Evolutionary conservation across 2,329 filamentous ascomycete genomes (phyloP), one percentile per base, ranked within the genome.

Genomic region (Aspergillus sp.): DNA sequence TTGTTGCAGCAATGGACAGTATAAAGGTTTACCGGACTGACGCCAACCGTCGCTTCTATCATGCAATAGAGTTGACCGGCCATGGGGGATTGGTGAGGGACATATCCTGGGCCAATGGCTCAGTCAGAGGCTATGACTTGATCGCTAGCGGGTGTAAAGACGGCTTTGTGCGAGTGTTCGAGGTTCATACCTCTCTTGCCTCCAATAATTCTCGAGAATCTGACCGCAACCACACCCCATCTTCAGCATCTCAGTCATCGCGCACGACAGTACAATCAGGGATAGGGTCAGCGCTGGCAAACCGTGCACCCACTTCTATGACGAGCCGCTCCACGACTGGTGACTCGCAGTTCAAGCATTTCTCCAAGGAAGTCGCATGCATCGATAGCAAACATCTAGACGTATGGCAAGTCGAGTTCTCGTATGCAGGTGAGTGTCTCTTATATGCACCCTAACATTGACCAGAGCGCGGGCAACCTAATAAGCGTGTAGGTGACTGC

Each of bases 71-170:
- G 72, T 81, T 98, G 17, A 82, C 83, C 31, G 88, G 88, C 1
- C 91, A 97, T 69, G 84, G 86, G 7, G 88, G 89, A 0, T 83
- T 98, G 45, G 91, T 97, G 7, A 85, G 94, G 52, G 93, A 97
- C 74, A 86, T 97, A 1, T 89, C 92, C 2, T 99, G 95, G 95
- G 92, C 94, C 1, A 91, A 93, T 52, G 94, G 93, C 13, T 96
- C 93, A 66, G 92, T 96, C 70, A 83, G 93, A 45, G 94, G 94
- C 1, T 94, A 92, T 74, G 95, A 99, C 75, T 85, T 94, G 60
- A 85, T 98, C 69, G 95, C 94, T 3, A 96, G 93, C 6, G 94
- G 93, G 2, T 95, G 92, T 74, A 96, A 96, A 76, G 95, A 99
- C 74, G 94, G 95, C 3, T 89, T 88, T 69, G 88, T 97, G 46